phyloP scores from a whole-genome alignment of 768 basidiomycete genomes.

The Tephrocybe sp. region DNA sequence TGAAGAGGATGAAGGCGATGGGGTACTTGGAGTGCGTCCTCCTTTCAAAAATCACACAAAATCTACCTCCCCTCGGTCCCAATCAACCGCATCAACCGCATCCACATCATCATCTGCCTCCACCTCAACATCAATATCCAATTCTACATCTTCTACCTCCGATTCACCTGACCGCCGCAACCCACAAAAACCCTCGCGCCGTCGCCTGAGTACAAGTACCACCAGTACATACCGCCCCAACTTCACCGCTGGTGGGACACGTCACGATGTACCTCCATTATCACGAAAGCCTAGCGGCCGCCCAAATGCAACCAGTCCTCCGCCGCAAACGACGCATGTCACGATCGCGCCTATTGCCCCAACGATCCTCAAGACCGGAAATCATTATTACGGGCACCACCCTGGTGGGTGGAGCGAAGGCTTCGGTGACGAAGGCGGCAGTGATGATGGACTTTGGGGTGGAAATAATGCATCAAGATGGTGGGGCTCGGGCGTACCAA shows the following conservation, averaged over 20 bases:
- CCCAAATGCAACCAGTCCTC: background rate
- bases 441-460: slow-evolving; percentile 23
- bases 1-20: slow-evolving; percentile 36
- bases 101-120: slow-evolving; percentile 40
- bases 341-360: slow-evolving; percentile 52
- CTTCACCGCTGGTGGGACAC: slow-evolving; percentile 20
- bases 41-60: slow-evolving; percentile 9
- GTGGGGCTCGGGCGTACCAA: slow-evolving; percentile 15
- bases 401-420: slow-evolving; percentile 42
- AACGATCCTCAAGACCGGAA: slow-evolving; percentile 82
- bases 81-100: slow-evolving; percentile 41
- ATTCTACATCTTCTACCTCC: slow-evolving; percentile 23
- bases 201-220: slow-evolving; percentile 19
- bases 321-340: slow-evolving; percentile 25
- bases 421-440: slow-evolving; percentile 44
- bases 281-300: slow-evolving; percentile 20
- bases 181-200: slow-evolving; percentile 15
- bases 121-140: slow-evolving; percentile 23
- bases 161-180: slow-evolving; percentile 15
- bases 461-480: slow-evolving; percentile 13
- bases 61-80: slow-evolving; percentile 33
- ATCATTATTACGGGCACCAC: slow-evolving; percentile 38
- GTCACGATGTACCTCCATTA: slow-evolving; percentile 24
- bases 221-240: slow-evolving; percentile 23
- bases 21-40: slow-evolving; percentile 62